Evolutionary conservation across 2,329 filamentous ascomycete genomes (phyloP).

Genomic region (Sporothrix pallida): DNA sequence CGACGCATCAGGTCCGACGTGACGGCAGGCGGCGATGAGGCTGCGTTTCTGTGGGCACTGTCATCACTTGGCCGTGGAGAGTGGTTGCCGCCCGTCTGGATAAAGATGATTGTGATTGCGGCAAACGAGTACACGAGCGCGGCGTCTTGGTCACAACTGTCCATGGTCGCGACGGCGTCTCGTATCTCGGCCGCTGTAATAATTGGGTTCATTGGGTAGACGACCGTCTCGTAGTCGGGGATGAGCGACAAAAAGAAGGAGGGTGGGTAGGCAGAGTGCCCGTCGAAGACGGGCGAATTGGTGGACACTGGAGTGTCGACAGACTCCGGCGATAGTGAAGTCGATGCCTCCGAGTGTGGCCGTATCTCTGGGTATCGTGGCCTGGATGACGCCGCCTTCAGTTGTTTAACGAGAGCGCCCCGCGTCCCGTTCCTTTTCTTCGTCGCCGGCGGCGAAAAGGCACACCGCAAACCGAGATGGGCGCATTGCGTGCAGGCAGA

Average conservation of each 20-base stretch:
- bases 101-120: constrained; percentile 13
- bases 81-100: not conserved
- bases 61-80: not conserved
- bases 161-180: constrained; percentile 46
- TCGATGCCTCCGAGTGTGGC: not conserved
- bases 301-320: no score
- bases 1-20: constrained; percentile 43
- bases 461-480: constrained; percentile 53
- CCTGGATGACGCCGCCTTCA: not conserved
- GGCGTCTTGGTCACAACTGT: constrained; percentile 45
- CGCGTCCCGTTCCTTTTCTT: not conserved
- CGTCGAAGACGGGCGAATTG: no score
- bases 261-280: not conserved
- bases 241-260: constrained; percentile 51
- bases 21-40: not conserved
- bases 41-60: not conserved
- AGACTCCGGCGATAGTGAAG: not conserved
- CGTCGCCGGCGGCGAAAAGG: constrained; percentile 46
- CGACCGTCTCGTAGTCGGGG: constrained; percentile 51
- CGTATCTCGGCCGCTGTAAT: constrained; percentile 46
- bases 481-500: constrained; percentile 47
- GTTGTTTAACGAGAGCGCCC: not conserved
- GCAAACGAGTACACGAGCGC: constrained; percentile 5
- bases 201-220: constrained; percentile 47
- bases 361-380: constrained; percentile 1